Evolutionary conservation across 306 rosid species (phyloP).

Genomic region (Elaeagnus macrophylla): DNA sequence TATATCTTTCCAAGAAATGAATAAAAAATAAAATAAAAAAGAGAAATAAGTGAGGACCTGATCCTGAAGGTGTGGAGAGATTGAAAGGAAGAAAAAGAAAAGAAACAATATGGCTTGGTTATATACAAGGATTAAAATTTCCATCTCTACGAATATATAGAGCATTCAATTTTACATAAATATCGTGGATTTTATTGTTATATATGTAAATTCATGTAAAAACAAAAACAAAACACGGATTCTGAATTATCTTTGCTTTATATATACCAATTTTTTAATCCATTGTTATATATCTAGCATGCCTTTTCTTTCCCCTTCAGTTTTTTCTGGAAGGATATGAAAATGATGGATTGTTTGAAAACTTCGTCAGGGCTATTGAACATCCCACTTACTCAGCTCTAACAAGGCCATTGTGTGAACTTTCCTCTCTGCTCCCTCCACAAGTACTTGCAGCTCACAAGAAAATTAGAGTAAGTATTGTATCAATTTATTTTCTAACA

Average conservation of each 20-base stretch:
- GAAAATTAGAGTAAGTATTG: constrained; percentile 75
- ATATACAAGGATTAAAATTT: too few relatives aligned
- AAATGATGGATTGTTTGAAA: constrained; percentile 12
- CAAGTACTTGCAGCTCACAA: constrained; percentile 79
- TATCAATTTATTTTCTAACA: neutral
- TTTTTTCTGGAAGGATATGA: constrained; percentile 9
- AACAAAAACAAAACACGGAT: too few relatives aligned
- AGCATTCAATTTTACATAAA: too few relatives aligned
- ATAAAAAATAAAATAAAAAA: too few relatives aligned
- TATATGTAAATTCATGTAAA: too few relatives aligned
- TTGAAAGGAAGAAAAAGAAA: too few relatives aligned
- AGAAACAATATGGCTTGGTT: too few relatives aligned
- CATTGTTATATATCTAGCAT: neutral
- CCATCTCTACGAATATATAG: too few relatives aligned
- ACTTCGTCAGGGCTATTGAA: constrained; percentile 83
- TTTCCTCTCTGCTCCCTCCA: constrained; percentile 87
- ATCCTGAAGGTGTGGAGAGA: too few relatives aligned
- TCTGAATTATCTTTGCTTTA: too few relatives aligned
- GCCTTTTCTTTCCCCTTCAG: neutral
- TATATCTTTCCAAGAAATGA: neutral
- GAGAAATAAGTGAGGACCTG: too few relatives aligned
- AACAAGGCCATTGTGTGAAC: constrained; percentile 94
- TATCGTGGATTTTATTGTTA: too few relatives aligned
- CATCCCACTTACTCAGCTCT: constrained; percentile 98
- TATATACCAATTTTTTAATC: neutral